Base-by-base conservation (phyloP, 495 filamentous ascomycete species). In the Ramalina peruviana region DNA sequence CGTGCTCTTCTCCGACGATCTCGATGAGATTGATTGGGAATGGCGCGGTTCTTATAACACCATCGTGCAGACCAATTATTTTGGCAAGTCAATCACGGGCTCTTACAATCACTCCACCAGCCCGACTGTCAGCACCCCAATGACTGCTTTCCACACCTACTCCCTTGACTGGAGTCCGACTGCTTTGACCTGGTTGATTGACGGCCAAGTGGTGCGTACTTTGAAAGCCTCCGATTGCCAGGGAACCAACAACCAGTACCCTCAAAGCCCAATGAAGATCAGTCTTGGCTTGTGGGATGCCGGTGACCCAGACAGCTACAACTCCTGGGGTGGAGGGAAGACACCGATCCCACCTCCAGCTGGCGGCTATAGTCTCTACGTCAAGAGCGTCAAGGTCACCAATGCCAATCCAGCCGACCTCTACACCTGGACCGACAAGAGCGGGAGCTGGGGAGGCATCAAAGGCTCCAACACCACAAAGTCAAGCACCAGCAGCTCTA, bases 21-120 rank as follows among this genome's bases (percentile, higher is more conserved):
- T 95, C n/a, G 92, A 98, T 64, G 92, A 98, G 69, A 83, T 98
- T 59, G 92, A 96, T 67, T 89, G 88, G 78, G 80, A 88, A 65
- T 80, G 83, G 56, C 67, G 82, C 40, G 83, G 85, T 47, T 73
- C 74, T n/a, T 72, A 81, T 57, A 64, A 68, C 39, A 71, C 59
- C 48, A 65, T 82, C 51, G 81, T 93, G 16, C 82, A 96, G 69
- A 86, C 80, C 58, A 96, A 97, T 67, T 98, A 92, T 68, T 98
- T 94, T 60, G 85, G 87, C 62, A 94, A 95, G 71, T 92, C 88
- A 15, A 78, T 87, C 49, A 87, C 85, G 6, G 63, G 72, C 16
- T 73, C 73, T 20, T 94, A 89, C 61, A 80, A 94, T 68, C 86
- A 88, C 45, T 86, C 76, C 21, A 69, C 66, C 38, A 75, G 72